These are phyloP conservation scores for Tricholomella constricta DNA, from an alignment of 768 basidiomycete genomes.

Conservation along the genomic window DNA sequence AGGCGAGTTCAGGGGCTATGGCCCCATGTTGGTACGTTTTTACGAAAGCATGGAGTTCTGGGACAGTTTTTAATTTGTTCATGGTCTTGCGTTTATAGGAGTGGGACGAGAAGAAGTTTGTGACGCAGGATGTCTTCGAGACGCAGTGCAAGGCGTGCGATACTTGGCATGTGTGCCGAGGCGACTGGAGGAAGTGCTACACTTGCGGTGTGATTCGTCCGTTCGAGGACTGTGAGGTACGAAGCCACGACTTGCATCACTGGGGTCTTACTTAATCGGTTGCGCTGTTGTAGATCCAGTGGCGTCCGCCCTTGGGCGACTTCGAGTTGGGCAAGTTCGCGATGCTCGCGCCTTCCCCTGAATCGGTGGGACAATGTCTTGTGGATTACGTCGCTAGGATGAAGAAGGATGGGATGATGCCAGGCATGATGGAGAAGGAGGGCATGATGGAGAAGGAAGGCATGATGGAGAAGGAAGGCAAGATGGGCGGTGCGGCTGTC, in stretches of 20 bases:
- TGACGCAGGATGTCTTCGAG: not conserved
- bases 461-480: too few species aligned
- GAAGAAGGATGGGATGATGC: not conserved
- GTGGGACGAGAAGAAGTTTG: not conserved
- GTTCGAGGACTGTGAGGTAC: not conserved
- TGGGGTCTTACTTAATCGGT: not conserved
- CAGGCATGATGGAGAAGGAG: too few species aligned
- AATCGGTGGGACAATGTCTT: not conserved
- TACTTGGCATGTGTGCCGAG: not conserved
- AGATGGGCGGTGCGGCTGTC: too few species aligned
- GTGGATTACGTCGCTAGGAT: not conserved
- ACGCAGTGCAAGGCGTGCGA: not conserved
- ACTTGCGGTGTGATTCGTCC: slow-evolving; percentile 1
- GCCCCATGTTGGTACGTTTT: not conserved
- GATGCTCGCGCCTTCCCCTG: not conserved
- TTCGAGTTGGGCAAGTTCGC: not conserved
- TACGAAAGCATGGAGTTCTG: too few species aligned
- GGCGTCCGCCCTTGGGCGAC: not conserved
- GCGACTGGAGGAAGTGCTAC: slow-evolving; percentile 1
- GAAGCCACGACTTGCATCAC: not conserved
- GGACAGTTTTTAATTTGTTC: not conserved
- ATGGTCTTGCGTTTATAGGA: not conserved
- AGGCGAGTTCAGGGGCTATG: not conserved
- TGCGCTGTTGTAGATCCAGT: not conserved
- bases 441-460: too few species aligned